These are phyloP conservation scores for Aureobasidium pullulans DNA, from an alignment of 2,329 filamentous ascomycete genomes.

Conservation along the genomic window DNA sequence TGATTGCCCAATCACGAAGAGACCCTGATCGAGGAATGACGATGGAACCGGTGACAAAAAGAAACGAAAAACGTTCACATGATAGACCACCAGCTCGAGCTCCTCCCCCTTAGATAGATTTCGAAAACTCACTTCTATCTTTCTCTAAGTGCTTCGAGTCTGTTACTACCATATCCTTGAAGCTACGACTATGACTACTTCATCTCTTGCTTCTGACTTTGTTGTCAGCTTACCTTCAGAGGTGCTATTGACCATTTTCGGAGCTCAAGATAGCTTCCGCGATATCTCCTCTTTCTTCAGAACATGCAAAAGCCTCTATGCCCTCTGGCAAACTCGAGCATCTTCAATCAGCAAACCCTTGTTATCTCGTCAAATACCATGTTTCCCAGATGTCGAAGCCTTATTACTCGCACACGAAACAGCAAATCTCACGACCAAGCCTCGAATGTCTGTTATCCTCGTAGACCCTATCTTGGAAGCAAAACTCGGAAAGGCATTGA, in stretches of 20 bases:
- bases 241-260: slow-evolving; percentile 1
- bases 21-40: neutral
- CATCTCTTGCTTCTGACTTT: neutral
- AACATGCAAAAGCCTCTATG: neutral
- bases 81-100: neutral
- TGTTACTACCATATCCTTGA: too few species aligned
- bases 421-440: neutral
- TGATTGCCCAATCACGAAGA: neutral
- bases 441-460: neutral
- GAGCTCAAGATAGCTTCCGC: slow-evolving; percentile 11
- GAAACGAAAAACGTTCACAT: slow-evolving; percentile 4
- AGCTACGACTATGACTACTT: too few species aligned
- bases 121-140: too few species aligned
- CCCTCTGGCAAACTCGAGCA: neutral
- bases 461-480: neutral
- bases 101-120: neutral
- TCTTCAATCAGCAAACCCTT: neutral
- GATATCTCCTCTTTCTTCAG: neutral
- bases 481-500: neutral
- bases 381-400: neutral
- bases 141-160: too few species aligned
- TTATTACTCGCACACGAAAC: neutral
- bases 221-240: neutral
- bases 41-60: neutral
- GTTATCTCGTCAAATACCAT: neutral